Evolutionary conservation across 306 rosid genomes (phyloP).

Genomic region (Medicago arabica): DNA sequence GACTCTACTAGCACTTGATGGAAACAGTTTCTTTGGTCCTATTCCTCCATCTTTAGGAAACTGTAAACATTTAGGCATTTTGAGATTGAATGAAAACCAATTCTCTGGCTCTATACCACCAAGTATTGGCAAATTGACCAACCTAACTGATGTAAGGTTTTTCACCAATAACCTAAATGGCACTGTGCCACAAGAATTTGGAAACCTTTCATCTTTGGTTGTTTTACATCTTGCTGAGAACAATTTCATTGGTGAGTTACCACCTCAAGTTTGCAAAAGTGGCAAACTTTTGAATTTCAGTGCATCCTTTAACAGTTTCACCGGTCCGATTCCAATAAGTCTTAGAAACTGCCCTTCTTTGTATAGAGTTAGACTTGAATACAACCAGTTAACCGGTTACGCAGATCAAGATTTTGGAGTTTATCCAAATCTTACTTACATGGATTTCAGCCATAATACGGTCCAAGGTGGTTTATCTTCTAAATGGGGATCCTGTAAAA

Average conservation of each 20-base stretch:
- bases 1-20: slow-evolving; percentile 51
- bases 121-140: slow-evolving; percentile 49
- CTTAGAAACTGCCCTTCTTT: slow-evolving; percentile 53
- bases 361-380: slow-evolving; percentile 55
- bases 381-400: slow-evolving; percentile 51
- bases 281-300: slow-evolving; percentile 59
- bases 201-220: slow-evolving; percentile 56
- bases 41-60: slow-evolving; percentile 60
- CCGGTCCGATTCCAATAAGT: slow-evolving; percentile 57
- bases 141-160: slow-evolving; percentile 49
- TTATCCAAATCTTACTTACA: slow-evolving; percentile 59
- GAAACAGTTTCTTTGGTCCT: slow-evolving; percentile 49
- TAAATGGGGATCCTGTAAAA: slow-evolving; percentile 57
- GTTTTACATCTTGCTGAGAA: slow-evolving; percentile 62
- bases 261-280: slow-evolving; percentile 58
- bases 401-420: slow-evolving; percentile 59
- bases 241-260: slow-evolving; percentile 59
- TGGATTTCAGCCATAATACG: slow-evolving; percentile 60
- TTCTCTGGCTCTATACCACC: slow-evolving; percentile 56
- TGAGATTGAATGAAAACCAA: slow-evolving; percentile 47
- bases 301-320: slow-evolving; percentile 55
- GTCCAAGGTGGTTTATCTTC: slow-evolving; percentile 51
- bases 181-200: slow-evolving; percentile 52
- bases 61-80: slow-evolving; percentile 47
- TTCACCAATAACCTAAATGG: slow-evolving; percentile 49